A percentile compares a stretch with the other conserved stretches of the same genome.
Conservation (phyloP, 2,329 filamentous ascomycete species). For the Dactylellina sp. region DNA sequence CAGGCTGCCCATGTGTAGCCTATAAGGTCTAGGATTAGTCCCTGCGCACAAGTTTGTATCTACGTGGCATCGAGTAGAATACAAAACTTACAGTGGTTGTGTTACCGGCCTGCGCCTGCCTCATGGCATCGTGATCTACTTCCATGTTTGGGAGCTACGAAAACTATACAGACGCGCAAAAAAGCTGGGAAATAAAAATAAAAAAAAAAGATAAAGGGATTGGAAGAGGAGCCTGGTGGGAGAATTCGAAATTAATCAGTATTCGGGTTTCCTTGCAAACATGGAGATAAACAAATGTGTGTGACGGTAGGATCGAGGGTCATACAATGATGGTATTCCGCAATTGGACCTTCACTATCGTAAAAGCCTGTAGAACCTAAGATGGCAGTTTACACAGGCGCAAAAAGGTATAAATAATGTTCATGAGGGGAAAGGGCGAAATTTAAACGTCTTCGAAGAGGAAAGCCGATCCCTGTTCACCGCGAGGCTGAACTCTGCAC, state of each 20-base stretch:
- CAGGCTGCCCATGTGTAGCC: constrained; percentile 12
- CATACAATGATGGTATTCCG: no score
- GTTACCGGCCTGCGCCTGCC: constrained; percentile 7
- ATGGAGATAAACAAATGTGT: no score
- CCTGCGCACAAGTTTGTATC: neutral
- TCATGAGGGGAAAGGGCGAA: constrained; percentile 21
- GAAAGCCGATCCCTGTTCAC: constrained; percentile 4
- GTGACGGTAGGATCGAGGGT: no score
- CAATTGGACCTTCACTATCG: neutral
- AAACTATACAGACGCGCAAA: neutral
- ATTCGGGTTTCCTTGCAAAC: no score
- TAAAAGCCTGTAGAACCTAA: neutral
- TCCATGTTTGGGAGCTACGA: constrained; percentile 20
- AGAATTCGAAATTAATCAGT: no score
- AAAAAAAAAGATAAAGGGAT: neutral
- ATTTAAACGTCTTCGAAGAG: constrained; percentile 25
- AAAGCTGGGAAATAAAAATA: neutral
- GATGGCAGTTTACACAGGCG: neutral
- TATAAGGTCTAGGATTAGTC: constrained; percentile 6
- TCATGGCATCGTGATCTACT: constrained; percentile 51
- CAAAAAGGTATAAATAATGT: neutral
- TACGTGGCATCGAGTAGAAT: neutral
- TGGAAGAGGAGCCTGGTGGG: no score
- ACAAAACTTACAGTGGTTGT: constrained; percentile 23
- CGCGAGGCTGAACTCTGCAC: constrained; percentile 35